Conservation (phyloP, 2,329 filamentous ascomycete species). For the Stagonosporopsis rhizophila region DNA sequence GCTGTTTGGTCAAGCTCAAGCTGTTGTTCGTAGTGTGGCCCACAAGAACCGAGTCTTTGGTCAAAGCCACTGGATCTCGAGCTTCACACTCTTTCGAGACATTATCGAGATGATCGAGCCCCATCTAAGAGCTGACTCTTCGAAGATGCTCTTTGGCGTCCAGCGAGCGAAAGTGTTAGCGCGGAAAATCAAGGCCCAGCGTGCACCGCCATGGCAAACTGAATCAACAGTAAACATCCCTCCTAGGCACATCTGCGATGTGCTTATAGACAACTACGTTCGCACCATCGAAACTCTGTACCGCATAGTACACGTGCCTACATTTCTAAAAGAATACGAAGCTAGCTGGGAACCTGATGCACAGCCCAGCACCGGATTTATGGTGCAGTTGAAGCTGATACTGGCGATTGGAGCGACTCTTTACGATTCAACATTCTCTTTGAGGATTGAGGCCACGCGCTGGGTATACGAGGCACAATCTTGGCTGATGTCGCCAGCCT, state of each 20-base stretch:
- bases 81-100: conserved; percentile 53
- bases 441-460: conserved; percentile 58
- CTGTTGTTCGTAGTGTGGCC: conserved; percentile 54
- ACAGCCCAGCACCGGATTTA: conserved; percentile 53
- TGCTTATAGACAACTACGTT: conserved; percentile 60
- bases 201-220: conserved; percentile 59
- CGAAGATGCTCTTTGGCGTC: conserved; percentile 49
- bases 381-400: conserved; percentile 65
- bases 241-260: conserved; percentile 53
- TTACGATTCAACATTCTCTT: conserved; percentile 59
- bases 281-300: conserved; percentile 57
- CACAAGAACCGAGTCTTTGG: conserved; percentile 66
- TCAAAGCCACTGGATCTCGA: conserved; percentile 65
- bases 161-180: conserved; percentile 62
- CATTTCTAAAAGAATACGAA: conserved; percentile 59
- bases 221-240: conserved; percentile 56
- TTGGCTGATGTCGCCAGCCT: conserved; percentile 62
- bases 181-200: conserved; percentile 59
- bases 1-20: conserved; percentile 38
- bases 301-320: conserved; percentile 61
- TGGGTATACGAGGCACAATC: conserved; percentile 67
- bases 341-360: conserved; percentile 54
- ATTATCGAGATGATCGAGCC: conserved; percentile 57
- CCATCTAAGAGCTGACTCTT: conserved; percentile 47
- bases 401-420: conserved; percentile 63